phyloP scores from a whole-genome alignment of 139 green algal genomes.

The Chlamydomonas sphaeroides region DNA sequence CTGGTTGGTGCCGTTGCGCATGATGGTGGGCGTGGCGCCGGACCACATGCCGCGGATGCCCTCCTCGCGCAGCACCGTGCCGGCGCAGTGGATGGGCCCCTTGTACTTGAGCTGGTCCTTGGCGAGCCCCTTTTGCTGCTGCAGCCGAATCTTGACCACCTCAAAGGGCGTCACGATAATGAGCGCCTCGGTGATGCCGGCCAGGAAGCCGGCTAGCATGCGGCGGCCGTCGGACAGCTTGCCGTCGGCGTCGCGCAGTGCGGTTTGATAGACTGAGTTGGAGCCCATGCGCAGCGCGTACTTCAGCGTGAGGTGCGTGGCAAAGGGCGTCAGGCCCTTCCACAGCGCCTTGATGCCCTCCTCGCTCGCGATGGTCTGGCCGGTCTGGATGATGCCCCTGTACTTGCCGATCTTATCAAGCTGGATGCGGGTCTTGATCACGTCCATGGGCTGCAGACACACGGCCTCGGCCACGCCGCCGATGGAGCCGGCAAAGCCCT shows the following conservation, averaged over 20 bases:
- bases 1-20: constrained; percentile 96
- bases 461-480: constrained; percentile 92
- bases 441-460: constrained; percentile 93
- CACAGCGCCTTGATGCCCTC: constrained; percentile 88
- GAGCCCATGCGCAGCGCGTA: constrained; percentile 95
- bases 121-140: constrained; percentile 88
- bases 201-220: constrained; percentile 82
- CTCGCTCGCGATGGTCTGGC: constrained; percentile 74
- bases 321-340: constrained; percentile 96
- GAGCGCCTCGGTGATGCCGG: constrained; percentile 91
- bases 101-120: constrained; percentile 87
- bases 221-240: constrained; percentile 67
- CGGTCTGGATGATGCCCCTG: constrained; percentile 85
- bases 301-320: constrained; percentile 95
- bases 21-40: constrained; percentile 87
- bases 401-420: constrained; percentile 87
- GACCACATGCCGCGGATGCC: constrained; percentile 87
- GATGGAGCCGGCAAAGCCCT: constrained; percentile 81
- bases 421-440: constrained; percentile 95
- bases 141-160: constrained; percentile 95
- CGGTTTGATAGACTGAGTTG: constrained; percentile 88
- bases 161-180: constrained; percentile 97
- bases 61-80: constrained; percentile 87
- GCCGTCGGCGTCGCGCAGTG: constrained; percentile 76
- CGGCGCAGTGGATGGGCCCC: constrained; percentile 87